These are phyloP conservation scores for Allium fistulosum DNA, from an alignment of 106 monocot genomes.

Conservation along the genomic window DNA sequence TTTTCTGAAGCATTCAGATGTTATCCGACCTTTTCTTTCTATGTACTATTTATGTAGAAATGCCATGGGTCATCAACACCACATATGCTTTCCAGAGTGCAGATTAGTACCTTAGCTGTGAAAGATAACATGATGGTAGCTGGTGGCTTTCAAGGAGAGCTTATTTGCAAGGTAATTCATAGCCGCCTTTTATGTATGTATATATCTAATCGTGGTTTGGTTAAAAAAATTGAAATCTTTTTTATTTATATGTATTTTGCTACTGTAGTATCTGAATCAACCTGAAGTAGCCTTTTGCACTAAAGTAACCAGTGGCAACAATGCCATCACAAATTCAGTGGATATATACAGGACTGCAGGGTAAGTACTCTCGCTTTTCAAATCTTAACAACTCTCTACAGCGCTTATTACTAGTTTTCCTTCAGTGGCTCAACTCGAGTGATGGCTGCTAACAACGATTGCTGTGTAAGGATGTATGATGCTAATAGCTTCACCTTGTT, in stretches of 20 bases:
- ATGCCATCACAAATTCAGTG: slow-evolving; percentile 83
- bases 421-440: slow-evolving; percentile 49
- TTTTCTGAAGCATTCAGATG: no score
- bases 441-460: slow-evolving; percentile 75
- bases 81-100: slow-evolving; percentile 57
- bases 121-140: slow-evolving; percentile 56
- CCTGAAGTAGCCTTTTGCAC: slow-evolving; percentile 56
- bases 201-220: no score
- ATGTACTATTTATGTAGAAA: slow-evolving; percentile 20
- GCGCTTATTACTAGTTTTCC: neutral
- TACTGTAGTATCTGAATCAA: slow-evolving; percentile 43
- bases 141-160: slow-evolving; percentile 95
- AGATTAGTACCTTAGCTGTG: slow-evolving; percentile 70
- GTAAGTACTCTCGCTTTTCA: slow-evolving; percentile 22
- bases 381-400: neutral
- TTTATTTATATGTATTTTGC: neutral
- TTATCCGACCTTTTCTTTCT: neutral
- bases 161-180: slow-evolving; percentile 64
- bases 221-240: neutral
- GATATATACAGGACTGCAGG: slow-evolving; percentile 41
- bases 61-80: neutral
- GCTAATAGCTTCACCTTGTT: slow-evolving; percentile 38
- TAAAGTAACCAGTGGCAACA: slow-evolving; percentile 58
- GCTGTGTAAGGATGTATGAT: slow-evolving; percentile 65
- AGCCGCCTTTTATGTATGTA: neutral